Evolutionary conservation across 768 basidiomycete genomes (phyloP), one percentile per base, ranked within the genome.

Genomic region (Favolaschia claudopus): DNA sequence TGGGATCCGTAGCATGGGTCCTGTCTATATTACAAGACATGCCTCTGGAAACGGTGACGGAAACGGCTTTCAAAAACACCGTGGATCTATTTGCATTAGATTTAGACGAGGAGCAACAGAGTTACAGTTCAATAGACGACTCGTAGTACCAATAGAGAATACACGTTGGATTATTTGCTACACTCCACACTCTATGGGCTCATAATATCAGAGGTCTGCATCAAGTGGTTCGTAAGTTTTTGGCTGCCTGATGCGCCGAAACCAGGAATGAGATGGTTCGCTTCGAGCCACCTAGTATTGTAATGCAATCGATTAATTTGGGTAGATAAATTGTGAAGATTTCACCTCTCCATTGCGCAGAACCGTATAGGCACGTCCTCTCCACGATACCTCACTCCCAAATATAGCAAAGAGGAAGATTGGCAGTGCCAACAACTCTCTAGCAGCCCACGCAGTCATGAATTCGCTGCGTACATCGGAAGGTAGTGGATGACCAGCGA

Each of bases 351-450:
- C 95, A 65, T 93, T 90, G 32, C 74, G 75, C 58, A 88, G 72
- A 40, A 98, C 84, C 62, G 81, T 79, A 74, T 98, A 99, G 62
- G 72, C 82, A 68, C 76, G 81, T 0, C 96, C 96, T 69, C 97
- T 83, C 97, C 97, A 99, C 1, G 81, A 79, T 29, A 99, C 93
- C 55, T 87, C 85, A 70, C 87, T 81, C 27, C 96, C 95, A 46
- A 89, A 74, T 36, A 99, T 85, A 7, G 92, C 96, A 60, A 89
- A 77, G 7, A 89, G 45, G 85, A 89, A 99, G 55, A 99, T 93
- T 0, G 97, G 97, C 20, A 99, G 77, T 5, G 96, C 89, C 57
- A 96, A 72, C 36, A 89, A 13, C 75, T 99, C 97, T 55, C 97
- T 83, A 19, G 82, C 76, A 17, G 79, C 71, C 94, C 95, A 99